Percentiles rank a stretch among this genome's conserved stretches.
These are phyloP conservation scores for Suillus paluster DNA, from an alignment of 768 basidiomycete genomes.

Conservation along the genomic window DNA sequence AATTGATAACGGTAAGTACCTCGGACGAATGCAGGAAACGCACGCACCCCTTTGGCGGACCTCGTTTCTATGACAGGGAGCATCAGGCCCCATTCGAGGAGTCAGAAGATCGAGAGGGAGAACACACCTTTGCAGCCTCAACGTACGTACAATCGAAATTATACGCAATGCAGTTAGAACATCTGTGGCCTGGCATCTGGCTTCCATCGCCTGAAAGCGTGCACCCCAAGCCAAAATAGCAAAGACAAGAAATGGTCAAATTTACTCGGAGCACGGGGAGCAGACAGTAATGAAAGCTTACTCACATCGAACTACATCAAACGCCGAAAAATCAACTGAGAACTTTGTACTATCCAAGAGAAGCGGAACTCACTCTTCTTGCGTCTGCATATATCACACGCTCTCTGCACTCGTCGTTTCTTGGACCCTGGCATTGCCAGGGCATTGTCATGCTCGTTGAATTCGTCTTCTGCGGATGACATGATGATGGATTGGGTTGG, in stretches of 20 bases:
- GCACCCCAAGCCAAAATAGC: neutral
- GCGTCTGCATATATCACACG: slow-evolving; percentile 81
- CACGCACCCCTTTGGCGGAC: slow-evolving; percentile 40
- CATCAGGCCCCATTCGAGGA: neutral
- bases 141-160: slow-evolving; percentile 57
- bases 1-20: neutral
- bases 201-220: slow-evolving; percentile 58
- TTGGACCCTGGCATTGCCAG: slow-evolving; percentile 47
- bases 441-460: slow-evolving; percentile 47
- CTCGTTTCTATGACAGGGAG: slow-evolving; percentile 40
- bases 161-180: slow-evolving; percentile 58
- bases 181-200: slow-evolving; percentile 55
- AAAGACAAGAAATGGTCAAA: slow-evolving; percentile 1
- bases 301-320: slow-evolving; percentile 64
- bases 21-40: neutral
- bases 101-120: neutral
- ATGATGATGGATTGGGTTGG: slow-evolving; percentile 42
- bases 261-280: neutral
- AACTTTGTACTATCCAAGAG: slow-evolving; percentile 1
- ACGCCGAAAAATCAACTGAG: slow-evolving; percentile 14
- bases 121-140: slow-evolving; percentile 55
- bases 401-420: slow-evolving; percentile 75
- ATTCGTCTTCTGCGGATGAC: slow-evolving; percentile 73
- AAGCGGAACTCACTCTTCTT: slow-evolving; percentile 70
- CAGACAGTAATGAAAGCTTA: slow-evolving; percentile 8